Conservation (phyloP, 2,329 filamentous ascomycete species). For the Coniochaeta prunicola region DNA sequence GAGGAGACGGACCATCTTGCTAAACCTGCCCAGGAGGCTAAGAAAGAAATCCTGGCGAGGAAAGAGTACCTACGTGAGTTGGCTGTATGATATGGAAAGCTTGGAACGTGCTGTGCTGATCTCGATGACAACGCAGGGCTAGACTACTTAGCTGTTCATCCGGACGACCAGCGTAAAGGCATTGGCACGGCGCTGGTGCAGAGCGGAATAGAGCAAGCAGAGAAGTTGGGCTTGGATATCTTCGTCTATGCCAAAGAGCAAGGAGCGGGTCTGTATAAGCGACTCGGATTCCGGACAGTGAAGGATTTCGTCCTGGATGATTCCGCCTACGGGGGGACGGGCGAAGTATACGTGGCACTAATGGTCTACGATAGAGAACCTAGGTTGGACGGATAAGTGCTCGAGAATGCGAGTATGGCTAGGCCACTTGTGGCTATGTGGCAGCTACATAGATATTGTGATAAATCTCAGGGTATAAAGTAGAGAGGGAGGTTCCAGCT, state of each 20-base stretch:
- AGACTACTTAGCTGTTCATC: constrained; percentile 19
- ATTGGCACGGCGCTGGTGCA: constrained; percentile 14
- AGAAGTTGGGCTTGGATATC: constrained; percentile 12
- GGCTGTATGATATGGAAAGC: background rate
- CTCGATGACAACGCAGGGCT: constrained; percentile 12
- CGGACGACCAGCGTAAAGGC: constrained; percentile 12
- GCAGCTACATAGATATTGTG: background rate
- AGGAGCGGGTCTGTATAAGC: background rate
- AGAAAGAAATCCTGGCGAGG: background rate
- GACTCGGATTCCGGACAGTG: background rate
- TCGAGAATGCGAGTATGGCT: constrained; percentile 7
- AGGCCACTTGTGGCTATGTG: background rate
- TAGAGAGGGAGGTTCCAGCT: no score
- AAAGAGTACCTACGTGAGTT: background rate
- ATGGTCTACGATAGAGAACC: background rate
- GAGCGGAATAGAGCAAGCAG: constrained; percentile 13
- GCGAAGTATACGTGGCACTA: background rate
- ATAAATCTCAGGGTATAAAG: background rate
- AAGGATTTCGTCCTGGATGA: background rate
- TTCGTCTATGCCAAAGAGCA: background rate
- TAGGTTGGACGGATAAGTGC: background rate
- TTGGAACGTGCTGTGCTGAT: no score
- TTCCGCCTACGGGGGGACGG: background rate
- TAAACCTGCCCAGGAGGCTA: background rate
- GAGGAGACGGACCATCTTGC: background rate